A percentile compares a stretch with the other conserved stretches of the same genome.
Conservation (phyloP, 2,329 filamentous ascomycete species). For the Pestalotiopsis fici region DNA sequence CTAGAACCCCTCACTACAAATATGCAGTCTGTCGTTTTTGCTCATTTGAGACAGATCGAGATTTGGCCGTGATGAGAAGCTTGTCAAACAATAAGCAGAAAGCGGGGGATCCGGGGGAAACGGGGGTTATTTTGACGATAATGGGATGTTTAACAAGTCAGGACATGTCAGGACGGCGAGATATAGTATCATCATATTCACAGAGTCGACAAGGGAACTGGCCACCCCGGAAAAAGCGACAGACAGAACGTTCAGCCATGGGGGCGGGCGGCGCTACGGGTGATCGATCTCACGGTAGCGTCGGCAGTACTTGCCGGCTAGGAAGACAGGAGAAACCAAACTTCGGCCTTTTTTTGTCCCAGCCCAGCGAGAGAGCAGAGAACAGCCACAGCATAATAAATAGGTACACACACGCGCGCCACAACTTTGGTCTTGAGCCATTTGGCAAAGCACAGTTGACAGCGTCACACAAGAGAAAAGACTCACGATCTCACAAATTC, state of each 20-base stretch:
- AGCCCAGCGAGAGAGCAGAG: background rate
- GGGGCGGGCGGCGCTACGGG: background rate
- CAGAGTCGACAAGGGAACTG: background rate
- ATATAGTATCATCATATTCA: background rate
- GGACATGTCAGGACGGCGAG: background rate
- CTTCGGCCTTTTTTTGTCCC: slow-evolving; percentile 2
- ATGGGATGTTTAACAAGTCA: background rate
- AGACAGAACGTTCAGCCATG: background rate
- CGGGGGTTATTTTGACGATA: background rate
- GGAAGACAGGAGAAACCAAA: background rate
- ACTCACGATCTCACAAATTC: background rate
- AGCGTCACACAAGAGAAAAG: background rate
- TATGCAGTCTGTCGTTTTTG: background rate
- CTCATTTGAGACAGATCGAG: background rate
- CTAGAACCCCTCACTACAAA: background rate
- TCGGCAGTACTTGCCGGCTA: slow-evolving; percentile 7
- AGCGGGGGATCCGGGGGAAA: background rate
- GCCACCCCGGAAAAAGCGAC: background rate
- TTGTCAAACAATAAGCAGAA: background rate
- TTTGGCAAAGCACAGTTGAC: background rate
- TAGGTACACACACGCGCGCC: too few relatives aligned
- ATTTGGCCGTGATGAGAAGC: background rate
- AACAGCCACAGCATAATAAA: background rate
- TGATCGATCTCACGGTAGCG: slow-evolving; percentile 1
- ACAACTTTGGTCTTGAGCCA: background rate